These are phyloP conservation scores for Sphagnum magellanicum DNA, from an alignment of 228 moss, liverwort and hornwort species.

Conservation along the genomic window DNA sequence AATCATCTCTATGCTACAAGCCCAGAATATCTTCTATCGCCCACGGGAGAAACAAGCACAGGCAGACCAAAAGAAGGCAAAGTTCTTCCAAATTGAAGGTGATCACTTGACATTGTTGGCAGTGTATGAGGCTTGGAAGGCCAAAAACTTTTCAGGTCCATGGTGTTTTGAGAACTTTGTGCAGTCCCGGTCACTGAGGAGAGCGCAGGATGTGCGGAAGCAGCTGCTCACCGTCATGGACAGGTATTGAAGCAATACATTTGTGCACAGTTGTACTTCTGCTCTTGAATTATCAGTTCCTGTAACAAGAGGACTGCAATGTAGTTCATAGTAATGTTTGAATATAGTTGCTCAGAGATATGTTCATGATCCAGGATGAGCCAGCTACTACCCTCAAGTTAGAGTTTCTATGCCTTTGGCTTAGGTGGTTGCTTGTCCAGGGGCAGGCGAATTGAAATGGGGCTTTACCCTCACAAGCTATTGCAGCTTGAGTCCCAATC, in stretches of 20 bases:
- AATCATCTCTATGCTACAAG: conserved; percentile 91
- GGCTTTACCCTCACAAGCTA: no score
- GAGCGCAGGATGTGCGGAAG: conserved; percentile 91
- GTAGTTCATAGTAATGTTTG: no score
- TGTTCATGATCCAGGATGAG: no score
- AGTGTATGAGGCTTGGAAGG: conserved; percentile 98
- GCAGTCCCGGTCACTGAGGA: conserved; percentile 83
- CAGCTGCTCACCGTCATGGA: conserved; percentile 95
- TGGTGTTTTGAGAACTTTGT: conserved; percentile 99
- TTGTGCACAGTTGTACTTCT: background rate
- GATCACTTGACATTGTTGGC: conserved; percentile 91
- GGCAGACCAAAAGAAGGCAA: conserved; percentile 92
- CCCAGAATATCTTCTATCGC: conserved; percentile 87
- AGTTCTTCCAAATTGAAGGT: conserved; percentile 97
- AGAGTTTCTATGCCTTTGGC: no score
- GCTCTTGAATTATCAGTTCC: no score
- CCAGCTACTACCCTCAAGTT: no score
- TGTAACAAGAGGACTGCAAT: no score
- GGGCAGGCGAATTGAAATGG: no score
- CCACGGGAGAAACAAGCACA: conserved; percentile 98
- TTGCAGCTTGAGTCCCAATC: no score
- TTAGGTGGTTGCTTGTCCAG: no score
- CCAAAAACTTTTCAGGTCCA: conserved; percentile 91
- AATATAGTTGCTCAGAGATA: no score
- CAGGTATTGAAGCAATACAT: conserved; percentile 29